phyloP scores from a whole-genome alignment of 345 rosid genomes.

The Lepidium didymum region DNA sequence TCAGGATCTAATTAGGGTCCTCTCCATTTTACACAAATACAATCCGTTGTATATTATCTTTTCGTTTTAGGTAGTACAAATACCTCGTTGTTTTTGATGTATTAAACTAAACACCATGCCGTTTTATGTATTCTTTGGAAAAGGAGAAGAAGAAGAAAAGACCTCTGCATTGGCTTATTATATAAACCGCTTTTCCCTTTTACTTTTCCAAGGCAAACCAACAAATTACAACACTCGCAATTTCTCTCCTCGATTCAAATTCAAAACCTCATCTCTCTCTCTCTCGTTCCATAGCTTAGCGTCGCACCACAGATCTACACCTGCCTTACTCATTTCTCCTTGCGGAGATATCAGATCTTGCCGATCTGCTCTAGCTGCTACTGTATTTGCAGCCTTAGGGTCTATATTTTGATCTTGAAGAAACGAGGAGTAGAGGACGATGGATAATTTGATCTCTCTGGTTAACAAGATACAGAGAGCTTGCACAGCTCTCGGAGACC shows the following conservation, averaged over 20 bases:
- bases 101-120: not conserved
- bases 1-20: too few relatives aligned
- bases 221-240: not conserved
- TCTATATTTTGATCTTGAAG: not conserved
- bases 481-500: constrained; percentile 99
- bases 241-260: not conserved
- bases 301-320: constrained; percentile 24
- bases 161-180: not conserved
- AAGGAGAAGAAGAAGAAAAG: not conserved
- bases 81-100: not conserved
- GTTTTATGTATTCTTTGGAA: not conserved
- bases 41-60: too few relatives aligned
- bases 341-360: constrained; percentile 9
- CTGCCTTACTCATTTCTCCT: not conserved
- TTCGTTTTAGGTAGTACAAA: not conserved
- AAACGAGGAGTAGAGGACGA: constrained; percentile 20
- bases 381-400: not conserved
- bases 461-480: constrained; percentile 99
- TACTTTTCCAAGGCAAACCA: not conserved
- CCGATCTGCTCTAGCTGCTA: constrained; percentile 5
- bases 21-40: too few relatives aligned
- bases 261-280: constrained; percentile 16
- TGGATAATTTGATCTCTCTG: constrained; percentile 90
- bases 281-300: constrained; percentile 3
- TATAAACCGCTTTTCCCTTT: constrained; percentile 1